Evolutionary conservation across 2,329 filamentous ascomycete genomes (phyloP), one percentile per base, ranked within the genome.

Genomic region (Calonectria pteridis): DNA sequence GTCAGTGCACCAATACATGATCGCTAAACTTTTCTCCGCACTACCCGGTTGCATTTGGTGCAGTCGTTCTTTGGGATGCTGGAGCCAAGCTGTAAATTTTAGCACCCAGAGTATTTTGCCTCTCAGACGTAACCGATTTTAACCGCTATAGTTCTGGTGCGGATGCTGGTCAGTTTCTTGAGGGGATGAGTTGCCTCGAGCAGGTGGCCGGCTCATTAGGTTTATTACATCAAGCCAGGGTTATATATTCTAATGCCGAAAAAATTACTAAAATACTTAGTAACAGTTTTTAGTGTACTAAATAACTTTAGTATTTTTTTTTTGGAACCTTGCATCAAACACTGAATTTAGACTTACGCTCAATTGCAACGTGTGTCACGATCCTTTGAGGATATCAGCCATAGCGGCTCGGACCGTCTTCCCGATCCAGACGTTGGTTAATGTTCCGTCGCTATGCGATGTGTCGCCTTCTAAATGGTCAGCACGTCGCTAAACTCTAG

Each of bases 381-480:
- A 69, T 11, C 73, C 70, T 6, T 77, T 76, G 4, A 79, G 29
- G 1, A 80, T 77, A 6, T 77, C 76, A 13, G 77, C 73, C 77
- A 83, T 82, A 35, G 82, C 82, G 6, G 79, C 67, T 6, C 80
- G 80, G 33, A 83, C 80, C 11, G 83, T 83, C 49, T 76, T 80
- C 40, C 80, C 79, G 67, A 84, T 82, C 77, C 80, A 78, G 16
- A 81, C 78, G 67, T 84, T 83, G 6, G 79, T 83, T 3, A 77
- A 73, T 3, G 76, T 74, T 2, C 74, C 75, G 16, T 76, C 73
- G 0, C 31, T 26, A 4, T 62, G 53, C 2, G 73, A 63, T 6
- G 65, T 53, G 6, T 65, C 59, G 5, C 62, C 69, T 74, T 10
- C 46, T 0, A 2, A 5, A 0, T 6, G 6, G 29, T 80, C 20